A percentile compares a stretch with the other conserved stretches of the same genome.
phyloP scores from a whole-genome alignment of 139 green algal species.

The Tetratostichococcus sp. region DNA sequence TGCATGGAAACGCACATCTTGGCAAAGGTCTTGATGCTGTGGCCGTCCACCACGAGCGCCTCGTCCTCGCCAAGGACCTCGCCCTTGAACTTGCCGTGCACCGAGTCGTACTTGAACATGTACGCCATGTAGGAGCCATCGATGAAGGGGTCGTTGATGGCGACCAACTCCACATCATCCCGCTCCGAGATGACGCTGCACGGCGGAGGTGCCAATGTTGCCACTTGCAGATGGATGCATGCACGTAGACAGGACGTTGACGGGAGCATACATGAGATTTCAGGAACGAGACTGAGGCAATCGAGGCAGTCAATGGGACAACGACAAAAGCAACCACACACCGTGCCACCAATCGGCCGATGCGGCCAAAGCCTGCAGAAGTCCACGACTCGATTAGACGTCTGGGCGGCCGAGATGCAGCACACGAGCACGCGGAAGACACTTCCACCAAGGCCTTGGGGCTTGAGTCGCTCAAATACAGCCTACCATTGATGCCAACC shows the following conservation, averaged over 20 bases:
- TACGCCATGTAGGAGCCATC: slow-evolving; percentile 45
- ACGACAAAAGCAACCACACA: neutral
- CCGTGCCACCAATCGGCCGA: slow-evolving; percentile 70
- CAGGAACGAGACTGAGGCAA: too few species aligned
- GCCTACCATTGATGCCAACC: slow-evolving; percentile 89
- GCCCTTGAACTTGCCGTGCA: slow-evolving; percentile 67
- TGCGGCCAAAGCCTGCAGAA: slow-evolving; percentile 82
- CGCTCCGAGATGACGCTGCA: slow-evolving; percentile 33
- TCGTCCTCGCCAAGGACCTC: slow-evolving; percentile 38
- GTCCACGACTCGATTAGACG: neutral
- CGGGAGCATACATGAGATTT: neutral
- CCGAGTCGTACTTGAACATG: slow-evolving; percentile 77
- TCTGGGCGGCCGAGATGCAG: too few species aligned
- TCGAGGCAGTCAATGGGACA: too few species aligned
- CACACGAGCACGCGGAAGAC: too few species aligned
- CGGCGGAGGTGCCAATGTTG: slow-evolving; percentile 57
- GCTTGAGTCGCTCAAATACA: too few species aligned
- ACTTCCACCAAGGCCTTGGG: too few species aligned
- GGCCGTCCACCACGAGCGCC: slow-evolving; percentile 64
- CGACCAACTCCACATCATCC: slow-evolving; percentile 75
- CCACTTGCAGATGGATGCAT: neutral
- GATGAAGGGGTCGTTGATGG: slow-evolving; percentile 91
- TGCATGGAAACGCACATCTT: slow-evolving; percentile 50
- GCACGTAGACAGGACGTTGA: neutral
- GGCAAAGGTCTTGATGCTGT: slow-evolving; percentile 65